Evolutionary conservation across 768 basidiomycete species (phyloP).

Genomic region (Lactarius vividus): DNA sequence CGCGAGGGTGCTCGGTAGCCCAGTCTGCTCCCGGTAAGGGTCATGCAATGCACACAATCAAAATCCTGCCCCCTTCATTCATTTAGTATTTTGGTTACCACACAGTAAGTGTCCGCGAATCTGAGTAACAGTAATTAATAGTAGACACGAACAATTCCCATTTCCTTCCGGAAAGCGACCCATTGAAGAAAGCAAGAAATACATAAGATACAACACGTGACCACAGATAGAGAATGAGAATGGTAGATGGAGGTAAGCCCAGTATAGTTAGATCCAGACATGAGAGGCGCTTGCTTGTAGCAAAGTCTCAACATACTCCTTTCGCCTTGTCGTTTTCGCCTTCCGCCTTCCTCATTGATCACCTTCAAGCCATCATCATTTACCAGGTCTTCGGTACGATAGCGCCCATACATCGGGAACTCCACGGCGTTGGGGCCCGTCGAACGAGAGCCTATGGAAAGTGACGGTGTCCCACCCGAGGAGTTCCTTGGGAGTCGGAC

Average conservation of each 20-base stretch:
- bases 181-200: not conserved
- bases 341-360: constrained; percentile 4
- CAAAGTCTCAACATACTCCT: not conserved
- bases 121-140: not conserved
- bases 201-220: not conserved
- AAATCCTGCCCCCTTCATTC: not conserved
- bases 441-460: not conserved
- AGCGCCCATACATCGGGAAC: constrained; percentile 17
- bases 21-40: too few species aligned
- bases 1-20: too few species aligned
- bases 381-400: constrained; percentile 7
- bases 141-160: not conserved
- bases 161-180: not conserved
- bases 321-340: not conserved
- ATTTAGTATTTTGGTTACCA: not conserved
- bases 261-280: not conserved
- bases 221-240: not conserved
- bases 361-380: not conserved
- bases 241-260: not conserved
- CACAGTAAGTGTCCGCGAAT: not conserved
- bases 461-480: not conserved
- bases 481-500: not conserved
- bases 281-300: not conserved
- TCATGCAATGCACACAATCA: too few species aligned
- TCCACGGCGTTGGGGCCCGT: constrained; percentile 1